Evolutionary conservation across 805 yeast genomes (phyloP), one percentile per base, ranked within the genome.

Genomic region (Yamadazyma scolyti): DNA sequence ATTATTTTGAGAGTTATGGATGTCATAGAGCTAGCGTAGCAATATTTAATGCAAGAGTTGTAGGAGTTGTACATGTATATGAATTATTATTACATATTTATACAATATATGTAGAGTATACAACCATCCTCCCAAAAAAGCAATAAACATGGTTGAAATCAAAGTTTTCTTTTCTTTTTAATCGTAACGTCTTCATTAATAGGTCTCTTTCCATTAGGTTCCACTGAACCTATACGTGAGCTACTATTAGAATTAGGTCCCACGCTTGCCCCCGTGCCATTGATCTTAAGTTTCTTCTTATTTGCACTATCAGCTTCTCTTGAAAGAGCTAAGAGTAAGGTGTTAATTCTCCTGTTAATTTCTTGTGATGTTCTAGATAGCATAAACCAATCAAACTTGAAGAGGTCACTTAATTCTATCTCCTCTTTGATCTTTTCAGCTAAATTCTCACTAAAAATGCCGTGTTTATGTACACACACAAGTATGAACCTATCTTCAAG

Each of bases 311-410:
- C 89, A 42, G 65, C 71, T 49, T 83, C 90, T 50, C 85, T 73
- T 0, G 84, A 73, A 10, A 84, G 61, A 2, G 89, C 83, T 15
- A 81, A 58, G 26, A 84, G 52, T 23, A 84, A 59, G 0, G 93
- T 81, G 25, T 70, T 78, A 7, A 79, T 71, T 47, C 95, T 68
- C 55, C 89, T 72, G 10, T 80, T 75, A 20, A 84, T 46, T 40
- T 84, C 95, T 46, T 75, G 83, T 1, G 84, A 69, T 0, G 85
- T 76, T 53, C 94, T 66, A 0, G 89, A 79, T 30, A 67, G 65
- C 45, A 84, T 69, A 47, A 71, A 84, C 82, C 88, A 84, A 42
- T 83, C 85, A 49, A 80, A 84, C 23, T 68, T 67, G 58, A 83
- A 83, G 23, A 76, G 55, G 36, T 75, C 79, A 34, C 82, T 75